Evolutionary conservation across 192 early-diverging fungal genomes (phyloP).

Genomic region (Gaertneriomyces sp.): DNA sequence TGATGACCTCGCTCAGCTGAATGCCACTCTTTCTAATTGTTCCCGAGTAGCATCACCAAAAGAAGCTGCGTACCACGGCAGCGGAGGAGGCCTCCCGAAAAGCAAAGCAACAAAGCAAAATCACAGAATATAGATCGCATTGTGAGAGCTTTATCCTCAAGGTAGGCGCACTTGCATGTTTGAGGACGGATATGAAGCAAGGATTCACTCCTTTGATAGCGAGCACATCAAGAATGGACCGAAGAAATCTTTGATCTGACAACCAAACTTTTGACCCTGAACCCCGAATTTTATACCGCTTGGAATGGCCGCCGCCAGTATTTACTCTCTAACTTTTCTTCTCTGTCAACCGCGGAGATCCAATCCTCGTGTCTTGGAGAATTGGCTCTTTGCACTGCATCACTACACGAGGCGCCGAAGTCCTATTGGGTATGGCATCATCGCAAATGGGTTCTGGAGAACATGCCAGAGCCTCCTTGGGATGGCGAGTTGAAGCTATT

Average conservation of each 20-base stretch:
- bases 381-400: slow-evolving; percentile 69
- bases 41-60: too few species aligned
- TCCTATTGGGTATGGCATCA: slow-evolving; percentile 99
- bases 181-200: too few species aligned
- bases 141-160: too few species aligned
- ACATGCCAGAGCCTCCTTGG: slow-evolving; percentile 76
- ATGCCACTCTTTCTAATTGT: too few species aligned
- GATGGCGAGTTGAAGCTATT: slow-evolving; percentile 72
- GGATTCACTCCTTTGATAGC: too few species aligned
- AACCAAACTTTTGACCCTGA: slow-evolving; percentile 66
- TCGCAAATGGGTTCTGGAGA: slow-evolving; percentile 81
- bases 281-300: slow-evolving; percentile 89
- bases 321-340: slow-evolving; percentile 42
- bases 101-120: too few species aligned
- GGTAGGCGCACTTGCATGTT: too few species aligned
- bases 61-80: too few species aligned
- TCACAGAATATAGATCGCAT: too few species aligned
- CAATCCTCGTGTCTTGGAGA: slow-evolving; percentile 56
- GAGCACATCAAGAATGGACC: too few species aligned
- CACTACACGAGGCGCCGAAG: slow-evolving; percentile 78
- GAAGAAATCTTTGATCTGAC: slow-evolving; percentile 61
- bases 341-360: slow-evolving; percentile 36
- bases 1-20: too few species aligned
- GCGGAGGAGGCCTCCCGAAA: too few species aligned
- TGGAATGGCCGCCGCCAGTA: slow-evolving; percentile 91